These are phyloP conservation scores for Pachyrhizus erosus DNA, from an alignment of 306 rosid genomes.

Conservation along the genomic window DNA sequence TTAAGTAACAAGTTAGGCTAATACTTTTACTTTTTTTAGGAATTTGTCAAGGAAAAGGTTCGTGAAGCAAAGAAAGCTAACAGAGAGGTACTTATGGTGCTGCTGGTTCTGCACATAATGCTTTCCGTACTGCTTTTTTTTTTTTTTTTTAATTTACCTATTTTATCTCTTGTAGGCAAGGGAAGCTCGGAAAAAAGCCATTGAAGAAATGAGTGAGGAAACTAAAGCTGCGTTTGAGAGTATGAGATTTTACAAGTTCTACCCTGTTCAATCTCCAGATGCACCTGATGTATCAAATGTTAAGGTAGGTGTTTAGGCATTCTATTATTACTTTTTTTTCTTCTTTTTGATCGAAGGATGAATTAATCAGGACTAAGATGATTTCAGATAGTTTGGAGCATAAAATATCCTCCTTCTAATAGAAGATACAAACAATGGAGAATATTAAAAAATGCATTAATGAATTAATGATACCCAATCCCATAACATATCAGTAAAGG, in stretches of 20 bases:
- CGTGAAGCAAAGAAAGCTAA: constrained; percentile 82
- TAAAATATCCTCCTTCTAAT: background rate
- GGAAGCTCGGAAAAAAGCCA: constrained; percentile 75
- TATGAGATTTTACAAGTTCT: constrained; percentile 86
- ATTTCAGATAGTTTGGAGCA: background rate
- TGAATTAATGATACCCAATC: background rate
- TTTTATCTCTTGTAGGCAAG: constrained; percentile 62
- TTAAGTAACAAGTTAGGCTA: background rate
- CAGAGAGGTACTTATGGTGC: constrained; percentile 58
- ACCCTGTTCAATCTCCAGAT: constrained; percentile 75
- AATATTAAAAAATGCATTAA: background rate
- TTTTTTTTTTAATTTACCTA: background rate
- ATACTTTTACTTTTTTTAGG: constrained; percentile 51
- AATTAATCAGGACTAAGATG: background rate
- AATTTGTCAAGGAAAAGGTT: constrained; percentile 80
- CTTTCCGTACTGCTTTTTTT: background rate
- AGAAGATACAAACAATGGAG: background rate
- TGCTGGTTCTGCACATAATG: constrained; percentile 23
- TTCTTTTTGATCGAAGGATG: background rate
- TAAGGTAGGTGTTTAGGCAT: constrained; percentile 58
- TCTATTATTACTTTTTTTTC: background rate
- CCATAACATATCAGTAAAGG: background rate
- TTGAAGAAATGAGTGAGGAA: constrained; percentile 81
- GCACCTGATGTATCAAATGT: constrained; percentile 77
- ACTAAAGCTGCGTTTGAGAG: constrained; percentile 70